phyloP scores from a whole-genome alignment of 129 eudicot genomes.

The Heracleum sosnowskyi region DNA sequence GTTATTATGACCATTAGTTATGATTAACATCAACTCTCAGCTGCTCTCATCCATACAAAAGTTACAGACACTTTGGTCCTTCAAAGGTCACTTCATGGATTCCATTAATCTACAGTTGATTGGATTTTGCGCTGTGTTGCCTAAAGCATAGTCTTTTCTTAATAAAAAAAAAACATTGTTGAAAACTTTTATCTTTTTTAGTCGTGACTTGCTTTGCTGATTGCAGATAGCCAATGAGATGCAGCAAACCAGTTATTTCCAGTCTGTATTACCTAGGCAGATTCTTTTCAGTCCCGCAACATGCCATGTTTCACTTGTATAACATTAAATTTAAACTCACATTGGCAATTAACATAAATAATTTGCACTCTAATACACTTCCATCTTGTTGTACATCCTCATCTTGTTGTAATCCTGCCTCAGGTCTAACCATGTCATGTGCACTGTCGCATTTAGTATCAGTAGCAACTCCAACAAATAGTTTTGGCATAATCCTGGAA shows the following conservation, averaged over 20 bases:
- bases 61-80: background rate
- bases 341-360: background rate
- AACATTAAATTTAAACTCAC: background rate
- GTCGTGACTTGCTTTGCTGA: background rate
- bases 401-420: background rate
- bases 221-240: background rate
- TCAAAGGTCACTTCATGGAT: background rate
- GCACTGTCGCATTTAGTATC: background rate
- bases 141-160: background rate
- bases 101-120: background rate
- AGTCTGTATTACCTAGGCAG: background rate
- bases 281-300: background rate
- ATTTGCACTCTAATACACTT: background rate
- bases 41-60: conserved; percentile 1
- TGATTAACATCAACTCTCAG: conserved; percentile 14
- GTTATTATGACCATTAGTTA: background rate
- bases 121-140: background rate
- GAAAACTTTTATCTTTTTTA: background rate
- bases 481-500: background rate
- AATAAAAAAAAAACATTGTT: background rate
- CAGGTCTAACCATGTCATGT: background rate
- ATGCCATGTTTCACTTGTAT: background rate
- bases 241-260: background rate
- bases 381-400: background rate
- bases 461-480: background rate